phyloP scores from a whole-genome alignment of 2,329 filamentous ascomycete species.

The Malbranchea cinnamomea region DNA sequence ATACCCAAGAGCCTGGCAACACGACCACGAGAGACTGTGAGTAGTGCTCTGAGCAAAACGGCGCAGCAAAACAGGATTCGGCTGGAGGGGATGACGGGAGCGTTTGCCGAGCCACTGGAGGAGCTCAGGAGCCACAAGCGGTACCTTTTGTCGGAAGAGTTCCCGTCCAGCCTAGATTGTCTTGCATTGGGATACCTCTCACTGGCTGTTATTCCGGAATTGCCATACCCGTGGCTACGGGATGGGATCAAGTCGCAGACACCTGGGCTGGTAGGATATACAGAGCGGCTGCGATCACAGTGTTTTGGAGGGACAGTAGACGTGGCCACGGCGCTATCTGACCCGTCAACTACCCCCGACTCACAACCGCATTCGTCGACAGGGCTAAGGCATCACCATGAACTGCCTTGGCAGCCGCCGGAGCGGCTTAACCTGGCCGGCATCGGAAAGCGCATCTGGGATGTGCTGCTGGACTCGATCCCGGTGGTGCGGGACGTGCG shows the following conservation, averaged over 20 bases:
- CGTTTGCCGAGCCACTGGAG: conserved; percentile 57
- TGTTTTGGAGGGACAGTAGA: conserved; percentile 22
- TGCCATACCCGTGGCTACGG: conserved; percentile 49
- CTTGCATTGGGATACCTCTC: conserved; percentile 65
- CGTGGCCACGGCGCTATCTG: conserved; percentile 3
- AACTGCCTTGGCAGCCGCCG: conserved; percentile 24
- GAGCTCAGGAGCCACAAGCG: conserved; percentile 42
- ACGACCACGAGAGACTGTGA: conserved; percentile 43
- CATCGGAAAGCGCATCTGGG: conserved; percentile 21
- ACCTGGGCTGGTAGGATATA: conserved; percentile 30
- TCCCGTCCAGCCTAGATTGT: conserved; percentile 59
- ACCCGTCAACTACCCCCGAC: background rate
- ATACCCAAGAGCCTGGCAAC: conserved; percentile 37
- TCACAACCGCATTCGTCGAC: conserved; percentile 13
- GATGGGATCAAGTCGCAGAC: conserved; percentile 40
- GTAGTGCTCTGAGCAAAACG: conserved; percentile 47
- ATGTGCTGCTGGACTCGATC: conserved; percentile 21
- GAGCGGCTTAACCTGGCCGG: conserved; percentile 18
- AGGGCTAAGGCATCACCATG: no score
- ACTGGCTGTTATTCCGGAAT: conserved; percentile 49
- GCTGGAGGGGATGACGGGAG: conserved; percentile 55
- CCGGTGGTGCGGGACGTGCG: conserved; percentile 24
- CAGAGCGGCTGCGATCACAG: conserved; percentile 22
- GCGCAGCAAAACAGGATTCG: conserved; percentile 61
- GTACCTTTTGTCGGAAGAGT: conserved; percentile 39